These are phyloP conservation scores for Colletotrichum eleusines DNA, from an alignment of 2,329 filamentous ascomycete genomes.

Conservation along the genomic window DNA sequence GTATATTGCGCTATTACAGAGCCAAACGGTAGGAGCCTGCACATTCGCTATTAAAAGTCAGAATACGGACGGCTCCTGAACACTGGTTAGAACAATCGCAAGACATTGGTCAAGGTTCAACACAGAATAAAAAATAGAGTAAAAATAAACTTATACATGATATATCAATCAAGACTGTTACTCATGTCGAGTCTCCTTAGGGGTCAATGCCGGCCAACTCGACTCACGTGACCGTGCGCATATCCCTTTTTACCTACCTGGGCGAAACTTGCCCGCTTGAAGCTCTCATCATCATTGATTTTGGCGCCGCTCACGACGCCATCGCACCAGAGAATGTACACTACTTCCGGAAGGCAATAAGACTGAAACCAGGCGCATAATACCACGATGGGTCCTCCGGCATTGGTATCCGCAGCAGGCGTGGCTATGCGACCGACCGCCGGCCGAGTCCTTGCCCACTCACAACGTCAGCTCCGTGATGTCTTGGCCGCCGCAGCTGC, in stretches of 20 bases:
- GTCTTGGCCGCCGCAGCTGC: not conserved
- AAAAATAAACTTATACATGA: not conserved
- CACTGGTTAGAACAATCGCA: not conserved
- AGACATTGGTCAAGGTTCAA: too few relatives aligned
- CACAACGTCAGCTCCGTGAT: constrained; percentile 4
- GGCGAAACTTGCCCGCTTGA: constrained; percentile 1
- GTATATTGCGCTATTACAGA: not conserved
- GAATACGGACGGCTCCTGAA: too few relatives aligned
- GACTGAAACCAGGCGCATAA: not conserved
- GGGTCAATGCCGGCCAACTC: not conserved
- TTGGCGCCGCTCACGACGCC: not conserved
- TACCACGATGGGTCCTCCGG: not conserved
- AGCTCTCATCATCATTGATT: constrained; percentile 14
- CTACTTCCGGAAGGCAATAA: not conserved
- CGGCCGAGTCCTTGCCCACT: constrained; percentile 8
- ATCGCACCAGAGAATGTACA: not conserved
- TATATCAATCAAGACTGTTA: not conserved
- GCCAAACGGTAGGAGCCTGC: not conserved
- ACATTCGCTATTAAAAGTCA: not conserved
- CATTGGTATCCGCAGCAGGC: constrained; percentile 1
- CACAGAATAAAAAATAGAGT: too few relatives aligned
- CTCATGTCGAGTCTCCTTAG: not conserved
- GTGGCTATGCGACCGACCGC: constrained; percentile 6
- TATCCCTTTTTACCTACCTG: not conserved
- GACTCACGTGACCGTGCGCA: constrained; percentile 34